A percentile compares a stretch with the other conserved stretches of the same genome.
Conservation (phyloP, 225 moss, liverwort and hornwort species). For the Marchantia polymorpha region DNA sequence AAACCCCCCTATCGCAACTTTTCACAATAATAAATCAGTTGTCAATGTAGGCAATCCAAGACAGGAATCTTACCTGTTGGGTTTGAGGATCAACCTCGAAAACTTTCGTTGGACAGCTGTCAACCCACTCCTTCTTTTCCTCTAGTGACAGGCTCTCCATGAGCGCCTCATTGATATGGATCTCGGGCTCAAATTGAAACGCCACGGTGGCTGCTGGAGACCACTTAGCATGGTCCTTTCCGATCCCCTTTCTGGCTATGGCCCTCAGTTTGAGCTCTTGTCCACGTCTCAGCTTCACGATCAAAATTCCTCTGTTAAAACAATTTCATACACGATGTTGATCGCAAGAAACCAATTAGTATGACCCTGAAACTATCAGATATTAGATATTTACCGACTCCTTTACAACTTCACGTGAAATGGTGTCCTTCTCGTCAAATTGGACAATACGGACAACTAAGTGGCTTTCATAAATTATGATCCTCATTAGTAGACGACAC, state of each 20-base stretch:
- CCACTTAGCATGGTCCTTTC: constrained; percentile 98
- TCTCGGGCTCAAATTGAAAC: constrained; percentile 93
- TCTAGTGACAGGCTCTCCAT: constrained; percentile 85
- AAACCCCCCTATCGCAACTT: too few relatives aligned
- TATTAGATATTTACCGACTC: too few relatives aligned
- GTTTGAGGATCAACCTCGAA: constrained; percentile 83
- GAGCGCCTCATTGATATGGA: constrained; percentile 84
- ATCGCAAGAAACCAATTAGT: neutral
- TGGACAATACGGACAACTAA: too few relatives aligned
- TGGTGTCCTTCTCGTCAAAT: too few relatives aligned
- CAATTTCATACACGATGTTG: neutral
- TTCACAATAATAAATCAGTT: neutral
- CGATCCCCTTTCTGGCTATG: constrained; percentile 91
- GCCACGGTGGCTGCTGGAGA: constrained; percentile 97
- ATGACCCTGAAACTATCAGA: neutral
- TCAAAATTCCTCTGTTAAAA: constrained; percentile 70
- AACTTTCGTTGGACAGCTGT: constrained; percentile 97
- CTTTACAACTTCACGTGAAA: too few relatives aligned
- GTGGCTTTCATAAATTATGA: too few relatives aligned
- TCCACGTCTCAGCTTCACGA: constrained; percentile 86
- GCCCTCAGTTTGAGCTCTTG: constrained; percentile 95
- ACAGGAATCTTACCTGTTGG: constrained; percentile 57
- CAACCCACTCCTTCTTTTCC: constrained; percentile 96
- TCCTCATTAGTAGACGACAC: too few relatives aligned
- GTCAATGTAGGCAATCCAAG: neutral